Conservation (phyloP, 2,329 filamentous ascomycete species). For the Fusarium newnesense region DNA sequence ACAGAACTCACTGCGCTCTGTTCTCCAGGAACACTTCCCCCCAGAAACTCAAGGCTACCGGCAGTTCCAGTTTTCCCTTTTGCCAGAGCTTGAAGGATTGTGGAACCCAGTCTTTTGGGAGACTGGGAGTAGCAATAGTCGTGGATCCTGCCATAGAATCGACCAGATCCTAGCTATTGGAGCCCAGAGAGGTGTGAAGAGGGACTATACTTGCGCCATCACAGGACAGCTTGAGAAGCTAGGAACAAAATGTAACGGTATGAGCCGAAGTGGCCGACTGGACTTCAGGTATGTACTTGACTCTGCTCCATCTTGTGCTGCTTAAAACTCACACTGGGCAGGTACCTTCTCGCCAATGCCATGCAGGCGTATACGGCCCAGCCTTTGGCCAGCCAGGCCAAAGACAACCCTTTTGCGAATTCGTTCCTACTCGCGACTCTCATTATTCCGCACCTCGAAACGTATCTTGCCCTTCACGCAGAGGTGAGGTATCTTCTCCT, state of each 20-base stretch:
- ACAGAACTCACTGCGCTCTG: conserved; percentile 66
- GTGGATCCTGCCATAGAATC: conserved; percentile 53
- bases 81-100: conserved; percentile 60
- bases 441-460: conserved; percentile 69
- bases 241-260: conserved; percentile 60
- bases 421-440: conserved; percentile 66
- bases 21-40: conserved; percentile 63
- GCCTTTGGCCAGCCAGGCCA: conserved; percentile 59
- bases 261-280: conserved; percentile 64
- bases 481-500: conserved; percentile 67
- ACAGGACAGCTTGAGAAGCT: conserved; percentile 65
- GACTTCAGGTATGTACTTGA: conserved; percentile 63
- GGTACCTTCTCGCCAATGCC: conserved; percentile 69
- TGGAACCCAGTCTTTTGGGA: conserved; percentile 65
- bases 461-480: conserved; percentile 64
- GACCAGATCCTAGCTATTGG: conserved; percentile 71
- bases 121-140: conserved; percentile 43
- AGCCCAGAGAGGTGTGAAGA: conserved; percentile 63
- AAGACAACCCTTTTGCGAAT: conserved; percentile 65
- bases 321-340: conserved; percentile 42
- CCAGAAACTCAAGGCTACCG: conserved; percentile 58
- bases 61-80: conserved; percentile 59
- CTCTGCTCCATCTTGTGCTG: background rate
- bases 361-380: conserved; percentile 68
- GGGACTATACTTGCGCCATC: conserved; percentile 60